Conservation (phyloP, 371 early-diverging fungal species). For the Rhizopus sp. region DNA sequence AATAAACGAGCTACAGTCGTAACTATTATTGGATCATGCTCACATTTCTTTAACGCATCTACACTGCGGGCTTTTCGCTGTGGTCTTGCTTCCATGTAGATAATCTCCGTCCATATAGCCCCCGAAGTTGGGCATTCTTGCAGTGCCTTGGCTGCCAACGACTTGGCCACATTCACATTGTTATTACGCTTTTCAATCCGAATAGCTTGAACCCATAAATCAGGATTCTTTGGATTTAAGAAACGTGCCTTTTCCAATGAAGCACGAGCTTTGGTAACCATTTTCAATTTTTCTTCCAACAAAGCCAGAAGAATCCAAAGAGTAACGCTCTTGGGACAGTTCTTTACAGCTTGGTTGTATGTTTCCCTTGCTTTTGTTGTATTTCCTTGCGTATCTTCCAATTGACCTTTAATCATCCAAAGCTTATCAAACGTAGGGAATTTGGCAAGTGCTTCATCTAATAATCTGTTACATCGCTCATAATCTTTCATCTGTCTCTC, state of each 20-base stretch:
- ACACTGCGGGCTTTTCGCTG: conserved; percentile 86
- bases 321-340: conserved; percentile 73
- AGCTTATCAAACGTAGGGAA: conserved; percentile 86
- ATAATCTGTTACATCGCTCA: conserved; percentile 67
- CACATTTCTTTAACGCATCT: conserved; percentile 92
- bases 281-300: conserved; percentile 76
- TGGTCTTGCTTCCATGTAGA: conserved; percentile 85
- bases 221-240: conserved; percentile 77
- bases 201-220: conserved; percentile 90
- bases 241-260: conserved; percentile 87
- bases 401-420: conserved; percentile 93
- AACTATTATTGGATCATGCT: conserved; percentile 81
- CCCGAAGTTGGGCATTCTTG: conserved; percentile 93
- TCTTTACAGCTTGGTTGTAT: conserved; percentile 76
- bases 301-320: conserved; percentile 83
- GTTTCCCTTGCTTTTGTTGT: conserved; percentile 75
- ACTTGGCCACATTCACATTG: conserved; percentile 73
- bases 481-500: conserved; percentile 78
- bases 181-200: conserved; percentile 78
- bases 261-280: conserved; percentile 82
- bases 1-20: conserved; percentile 89
- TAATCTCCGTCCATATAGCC: conserved; percentile 85
- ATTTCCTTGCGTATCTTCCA: conserved; percentile 59
- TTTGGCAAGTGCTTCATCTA: conserved; percentile 67
- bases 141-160: conserved; percentile 84